These are phyloP conservation scores for Metarhizium guizhouense DNA, from an alignment of 2,329 filamentous ascomycete genomes.

Conservation along the genomic window DNA sequence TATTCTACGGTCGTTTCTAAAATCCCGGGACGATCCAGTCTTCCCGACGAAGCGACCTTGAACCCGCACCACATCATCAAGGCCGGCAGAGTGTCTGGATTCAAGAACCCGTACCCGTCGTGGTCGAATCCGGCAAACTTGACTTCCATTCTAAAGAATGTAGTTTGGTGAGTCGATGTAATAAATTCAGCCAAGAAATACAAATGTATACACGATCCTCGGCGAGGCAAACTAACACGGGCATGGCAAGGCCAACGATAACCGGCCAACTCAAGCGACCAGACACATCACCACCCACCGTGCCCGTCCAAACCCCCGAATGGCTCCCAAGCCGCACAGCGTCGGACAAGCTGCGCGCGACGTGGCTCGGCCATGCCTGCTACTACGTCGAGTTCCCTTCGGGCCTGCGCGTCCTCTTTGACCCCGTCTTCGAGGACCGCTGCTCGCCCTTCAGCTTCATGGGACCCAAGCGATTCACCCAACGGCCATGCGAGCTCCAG, in stretches of 20 bases:
- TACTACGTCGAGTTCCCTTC: constrained; percentile 85
- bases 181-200: not conserved
- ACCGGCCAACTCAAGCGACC: constrained; percentile 32
- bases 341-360: constrained; percentile 59
- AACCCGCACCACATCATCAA: constrained; percentile 40
- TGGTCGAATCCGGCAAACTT: constrained; percentile 18
- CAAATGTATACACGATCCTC: not conserved
- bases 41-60: constrained; percentile 32
- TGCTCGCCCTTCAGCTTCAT: constrained; percentile 68
- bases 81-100: constrained; percentile 31
- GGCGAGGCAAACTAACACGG: too few relatives aligned
- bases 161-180: constrained; percentile 25
- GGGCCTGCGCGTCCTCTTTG: constrained; percentile 76
- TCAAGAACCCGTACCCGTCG: constrained; percentile 44
- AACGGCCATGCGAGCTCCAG: constrained; percentile 63
- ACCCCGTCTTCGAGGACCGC: constrained; percentile 78
- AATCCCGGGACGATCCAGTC: constrained; percentile 22
- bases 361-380: constrained; percentile 93
- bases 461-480: constrained; percentile 70
- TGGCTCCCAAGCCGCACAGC: constrained; percentile 56
- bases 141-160: constrained; percentile 17
- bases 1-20: constrained; percentile 23
- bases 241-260: constrained; percentile 23
- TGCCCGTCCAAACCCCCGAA: constrained; percentile 55
- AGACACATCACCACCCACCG: constrained; percentile 55